Base-by-base conservation (phyloP, 306 rosid species). In the Vicia villosa region DNA sequence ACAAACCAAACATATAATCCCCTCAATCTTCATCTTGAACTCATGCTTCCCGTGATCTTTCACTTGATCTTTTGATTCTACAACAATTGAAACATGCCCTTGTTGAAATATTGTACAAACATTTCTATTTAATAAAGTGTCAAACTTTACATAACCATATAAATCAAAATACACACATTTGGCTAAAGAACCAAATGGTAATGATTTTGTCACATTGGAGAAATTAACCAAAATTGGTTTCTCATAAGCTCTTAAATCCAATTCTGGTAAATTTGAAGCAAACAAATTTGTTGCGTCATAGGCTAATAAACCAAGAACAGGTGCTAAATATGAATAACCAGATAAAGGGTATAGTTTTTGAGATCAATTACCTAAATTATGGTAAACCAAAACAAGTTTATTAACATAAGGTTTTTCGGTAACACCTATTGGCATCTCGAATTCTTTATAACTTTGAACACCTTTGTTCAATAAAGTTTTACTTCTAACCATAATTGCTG, bases 361-460 rank as follows among this genome's bases (percentile, higher is more conserved):
- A 65, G 89, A 82, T 83, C 81, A 80, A 34, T 84, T 86, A 38
- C 87, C 92, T 12, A 87, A 40, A 60, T 82, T 87, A 5, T 87
- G 92, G 61, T 87, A 80, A 0, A 87, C 86, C 70, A 84, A 72
- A 0, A 67, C 86, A 28, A 87, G 57, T 70, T 85, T 80, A 36
- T 80, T 54, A 63, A 76, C 74, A 79, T 79, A 80, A 41, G 92
- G 92, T 36, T 75, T 57, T 20, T 77, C 87, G 21, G 63, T 14
- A 57, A 87, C 78, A 24, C 89, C 84, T 51, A 3, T 19, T 38
- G 92, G 89, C 76, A 87, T 87, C 77, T 78, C 81, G 45, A 87
- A 87, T 73, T 80, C 92, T 43, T 79, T 73, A 75, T 69, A 87
- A 5, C 51, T 68, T 0, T 37, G 41, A 16, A 87, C 60, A 0